These are phyloP conservation scores for Geoglossum glabrum DNA, from an alignment of 495 filamentous ascomycete species.

Conservation along the genomic window DNA sequence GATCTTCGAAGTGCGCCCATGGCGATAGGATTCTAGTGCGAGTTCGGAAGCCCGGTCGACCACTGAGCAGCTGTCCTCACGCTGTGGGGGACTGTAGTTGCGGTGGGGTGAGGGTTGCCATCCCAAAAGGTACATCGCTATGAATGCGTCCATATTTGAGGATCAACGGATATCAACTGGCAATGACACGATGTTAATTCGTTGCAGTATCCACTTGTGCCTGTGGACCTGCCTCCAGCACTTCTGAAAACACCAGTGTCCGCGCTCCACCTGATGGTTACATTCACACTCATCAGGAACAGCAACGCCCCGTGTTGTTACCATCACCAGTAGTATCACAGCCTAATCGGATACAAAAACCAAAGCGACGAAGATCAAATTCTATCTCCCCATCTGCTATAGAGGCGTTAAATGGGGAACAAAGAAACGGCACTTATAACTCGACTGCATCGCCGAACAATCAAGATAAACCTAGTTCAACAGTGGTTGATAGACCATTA, in stretches of 20 bases:
- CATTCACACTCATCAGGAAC: neutral
- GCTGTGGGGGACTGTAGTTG: slow-evolving; percentile 40
- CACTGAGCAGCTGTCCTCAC: slow-evolving; percentile 58
- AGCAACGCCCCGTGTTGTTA: neutral
- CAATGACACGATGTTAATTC: neutral
- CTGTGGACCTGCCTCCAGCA: neutral
- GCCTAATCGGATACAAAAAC: neutral
- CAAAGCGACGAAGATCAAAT: neutral
- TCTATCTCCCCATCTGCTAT: neutral
- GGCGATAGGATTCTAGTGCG: slow-evolving; percentile 53
- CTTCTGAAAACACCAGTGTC: neutral
- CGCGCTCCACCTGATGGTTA: neutral
- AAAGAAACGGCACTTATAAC: neutral
- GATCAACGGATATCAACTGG: neutral
- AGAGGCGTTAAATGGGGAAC: neutral
- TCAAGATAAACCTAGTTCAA: neutral
- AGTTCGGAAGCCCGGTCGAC: slow-evolving; percentile 63
- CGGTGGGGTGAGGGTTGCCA: slow-evolving; percentile 17
- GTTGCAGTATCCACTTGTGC: slow-evolving; percentile 2
- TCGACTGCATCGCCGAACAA: neutral
- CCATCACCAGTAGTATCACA: neutral
- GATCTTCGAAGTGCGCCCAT: slow-evolving; percentile 69
- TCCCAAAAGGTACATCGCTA: slow-evolving; percentile 4
- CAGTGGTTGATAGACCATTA: neutral
- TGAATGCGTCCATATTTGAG: neutral